phyloP scores from a whole-genome alignment of 2,329 filamentous ascomycete species.

The Akanthomyces muscarius region DNA sequence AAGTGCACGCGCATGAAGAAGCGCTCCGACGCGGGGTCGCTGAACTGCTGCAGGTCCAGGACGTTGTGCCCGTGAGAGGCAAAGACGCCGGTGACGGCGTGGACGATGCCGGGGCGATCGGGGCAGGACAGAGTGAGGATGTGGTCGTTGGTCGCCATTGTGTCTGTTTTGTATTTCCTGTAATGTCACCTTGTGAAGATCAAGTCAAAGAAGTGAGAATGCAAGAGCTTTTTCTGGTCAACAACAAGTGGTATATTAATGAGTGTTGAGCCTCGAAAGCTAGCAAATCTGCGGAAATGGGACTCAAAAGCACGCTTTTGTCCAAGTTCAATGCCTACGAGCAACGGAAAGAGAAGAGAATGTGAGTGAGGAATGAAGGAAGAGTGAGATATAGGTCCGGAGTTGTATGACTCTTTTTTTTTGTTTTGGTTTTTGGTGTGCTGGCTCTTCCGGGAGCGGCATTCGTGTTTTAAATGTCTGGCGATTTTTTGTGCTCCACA shows the following conservation, averaged over 20 bases:
- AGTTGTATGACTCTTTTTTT: conserved; percentile 10
- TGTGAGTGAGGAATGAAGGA: not conserved
- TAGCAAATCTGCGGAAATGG: conserved; percentile 7
- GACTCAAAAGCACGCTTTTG: conserved; percentile 6
- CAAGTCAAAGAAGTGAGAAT: not conserved
- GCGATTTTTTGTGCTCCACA: conserved; percentile 15
- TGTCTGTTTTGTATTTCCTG: conserved; percentile 17
- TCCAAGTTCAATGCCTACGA: conserved; percentile 11
- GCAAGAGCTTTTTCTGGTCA: conserved; percentile 15
- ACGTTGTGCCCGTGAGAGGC: conserved; percentile 73
- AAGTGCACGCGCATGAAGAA: conserved; percentile 93
- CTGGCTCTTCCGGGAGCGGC: conserved; percentile 10
- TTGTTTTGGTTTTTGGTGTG: not conserved
- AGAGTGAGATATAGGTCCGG: not conserved
- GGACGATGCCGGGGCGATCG: conserved; percentile 79
- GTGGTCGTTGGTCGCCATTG: conserved; percentile 50
- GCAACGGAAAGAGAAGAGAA: not conserved
- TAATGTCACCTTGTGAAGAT: conserved; percentile 9
- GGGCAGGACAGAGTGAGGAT: conserved; percentile 80
- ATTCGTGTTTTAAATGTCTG: not conserved
- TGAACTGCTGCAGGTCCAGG: conserved; percentile 80
- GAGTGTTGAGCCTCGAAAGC: conserved; percentile 17
- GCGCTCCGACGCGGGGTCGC: conserved; percentile 65
- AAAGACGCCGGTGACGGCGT: conserved; percentile 76
- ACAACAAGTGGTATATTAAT: conserved; percentile 19